Conservation (phyloP, 306 rosid species). For the Rosa chinensis region DNA sequence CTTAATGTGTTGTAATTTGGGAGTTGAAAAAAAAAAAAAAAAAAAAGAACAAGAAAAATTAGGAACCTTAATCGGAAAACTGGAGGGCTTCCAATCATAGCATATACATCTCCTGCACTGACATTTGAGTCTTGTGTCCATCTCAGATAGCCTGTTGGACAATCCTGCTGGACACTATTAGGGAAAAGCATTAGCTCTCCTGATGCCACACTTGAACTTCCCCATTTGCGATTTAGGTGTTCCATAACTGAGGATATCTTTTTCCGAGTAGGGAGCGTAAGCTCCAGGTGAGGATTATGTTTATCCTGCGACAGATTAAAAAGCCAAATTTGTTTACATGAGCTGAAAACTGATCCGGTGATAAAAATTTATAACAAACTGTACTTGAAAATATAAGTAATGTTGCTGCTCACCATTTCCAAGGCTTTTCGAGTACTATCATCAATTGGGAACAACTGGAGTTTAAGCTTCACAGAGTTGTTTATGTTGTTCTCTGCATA, state of each 20-base stretch:
- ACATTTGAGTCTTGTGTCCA: slow-evolving; percentile 80
- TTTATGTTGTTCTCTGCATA: slow-evolving; percentile 48
- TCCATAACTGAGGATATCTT: slow-evolving; percentile 93
- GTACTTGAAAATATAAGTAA: not conserved
- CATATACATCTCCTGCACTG: slow-evolving; percentile 80
- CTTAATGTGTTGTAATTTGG: not conserved
- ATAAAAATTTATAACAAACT: slow-evolving; percentile 2
- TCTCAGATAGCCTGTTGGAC: slow-evolving; percentile 55
- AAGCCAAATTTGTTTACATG: slow-evolving; percentile 12
- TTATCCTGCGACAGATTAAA: slow-evolving; percentile 56
- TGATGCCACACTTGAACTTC: slow-evolving; percentile 74
- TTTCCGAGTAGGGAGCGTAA: slow-evolving; percentile 84
- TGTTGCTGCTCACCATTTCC: slow-evolving; percentile 72
- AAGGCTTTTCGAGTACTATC: slow-evolving; percentile 83
- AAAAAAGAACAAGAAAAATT: not conserved
- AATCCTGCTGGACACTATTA: slow-evolving; percentile 64
- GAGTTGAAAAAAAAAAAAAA: not conserved
- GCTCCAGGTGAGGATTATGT: slow-evolving; percentile 94
- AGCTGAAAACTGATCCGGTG: slow-evolving; percentile 21
- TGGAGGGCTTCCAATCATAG: slow-evolving; percentile 71
- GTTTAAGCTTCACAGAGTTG: slow-evolving; percentile 68
- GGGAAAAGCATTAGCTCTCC: slow-evolving; percentile 93
- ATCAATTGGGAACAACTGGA: slow-evolving; percentile 91
- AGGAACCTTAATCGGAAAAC: slow-evolving; percentile 83
- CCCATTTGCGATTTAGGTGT: slow-evolving; percentile 97